Evolutionary conservation across 192 early-diverging fungal genomes (phyloP).

Genomic region (Entophlyctis luteolus): DNA sequence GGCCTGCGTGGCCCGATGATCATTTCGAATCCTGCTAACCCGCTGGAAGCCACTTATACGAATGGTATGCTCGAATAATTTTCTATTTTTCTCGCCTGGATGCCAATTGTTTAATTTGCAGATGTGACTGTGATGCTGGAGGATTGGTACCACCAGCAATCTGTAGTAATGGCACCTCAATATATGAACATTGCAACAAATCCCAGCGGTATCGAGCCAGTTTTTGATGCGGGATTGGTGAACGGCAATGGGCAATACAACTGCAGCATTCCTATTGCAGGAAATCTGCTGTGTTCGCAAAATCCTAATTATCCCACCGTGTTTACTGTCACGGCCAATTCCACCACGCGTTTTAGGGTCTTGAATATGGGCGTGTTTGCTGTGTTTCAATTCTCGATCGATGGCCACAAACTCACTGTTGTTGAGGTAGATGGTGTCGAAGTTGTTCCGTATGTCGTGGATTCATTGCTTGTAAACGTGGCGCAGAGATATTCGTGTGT

Average conservation of each 20-base stretch:
- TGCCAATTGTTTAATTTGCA: slow-evolving; percentile 44
- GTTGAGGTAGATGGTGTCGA: slow-evolving; percentile 77
- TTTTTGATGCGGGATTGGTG: slow-evolving; percentile 65
- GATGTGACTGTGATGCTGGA: slow-evolving; percentile 51
- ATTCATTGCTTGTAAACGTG: slow-evolving; percentile 55
- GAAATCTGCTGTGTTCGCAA: neutral
- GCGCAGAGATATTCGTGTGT: slow-evolving; percentile 73
- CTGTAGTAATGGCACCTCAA: slow-evolving; percentile 35
- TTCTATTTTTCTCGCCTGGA: too few relatives aligned
- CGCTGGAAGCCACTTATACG: slow-evolving; percentile 57
- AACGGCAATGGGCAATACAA: slow-evolving; percentile 24
- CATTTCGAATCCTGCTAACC: slow-evolving; percentile 55
- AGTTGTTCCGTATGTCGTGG: slow-evolving; percentile 50
- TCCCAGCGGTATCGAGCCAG: slow-evolving; percentile 47
- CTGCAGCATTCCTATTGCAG: neutral
- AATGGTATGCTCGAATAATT: too few relatives aligned
- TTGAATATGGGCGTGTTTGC: slow-evolving; percentile 76
- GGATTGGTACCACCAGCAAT: slow-evolving; percentile 55
- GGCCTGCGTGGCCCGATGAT: slow-evolving; percentile 72
- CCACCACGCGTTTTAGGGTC: slow-evolving; percentile 73
- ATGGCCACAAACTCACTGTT: slow-evolving; percentile 67
- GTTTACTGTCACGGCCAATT: slow-evolving; percentile 42
- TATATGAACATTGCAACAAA: slow-evolving; percentile 43
- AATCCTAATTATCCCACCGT: neutral
- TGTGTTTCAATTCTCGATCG: slow-evolving; percentile 72